These are phyloP conservation scores for Sophora flavescens DNA, from an alignment of 306 rosid species.

Conservation along the genomic window DNA sequence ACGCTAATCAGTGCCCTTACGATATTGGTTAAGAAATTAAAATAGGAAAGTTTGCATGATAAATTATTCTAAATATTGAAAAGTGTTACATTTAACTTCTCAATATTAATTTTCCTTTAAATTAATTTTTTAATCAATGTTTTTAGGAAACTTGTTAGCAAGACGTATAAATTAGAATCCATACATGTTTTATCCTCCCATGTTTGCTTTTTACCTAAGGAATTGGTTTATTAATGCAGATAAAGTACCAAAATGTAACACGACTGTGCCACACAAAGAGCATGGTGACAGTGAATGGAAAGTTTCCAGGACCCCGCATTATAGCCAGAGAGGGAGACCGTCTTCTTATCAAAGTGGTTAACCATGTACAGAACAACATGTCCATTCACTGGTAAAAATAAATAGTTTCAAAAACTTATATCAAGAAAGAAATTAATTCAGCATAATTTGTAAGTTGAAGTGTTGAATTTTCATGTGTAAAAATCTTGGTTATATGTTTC, in stretches of 20 bases:
- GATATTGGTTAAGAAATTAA: too few species aligned
- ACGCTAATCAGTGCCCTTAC: too few species aligned
- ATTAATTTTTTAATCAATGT: too few species aligned
- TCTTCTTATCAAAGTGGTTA: slow-evolving; percentile 56
- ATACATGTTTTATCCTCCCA: neutral
- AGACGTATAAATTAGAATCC: neutral
- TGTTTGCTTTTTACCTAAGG: neutral
- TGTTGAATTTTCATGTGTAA: neutral
- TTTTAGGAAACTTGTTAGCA: too few species aligned
- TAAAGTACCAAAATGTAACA: slow-evolving; percentile 52
- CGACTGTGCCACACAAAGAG: slow-evolving; percentile 60
- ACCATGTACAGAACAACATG: slow-evolving; percentile 54
- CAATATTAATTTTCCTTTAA: too few species aligned
- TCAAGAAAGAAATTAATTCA: neutral
- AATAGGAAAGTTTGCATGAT: too few species aligned
- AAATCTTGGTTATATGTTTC: neutral
- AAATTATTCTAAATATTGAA: too few species aligned
- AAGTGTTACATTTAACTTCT: too few species aligned
- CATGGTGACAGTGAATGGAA: slow-evolving; percentile 59
- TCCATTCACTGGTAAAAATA: slow-evolving; percentile 60
- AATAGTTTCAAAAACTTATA: neutral
- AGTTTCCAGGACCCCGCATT: slow-evolving; percentile 61
- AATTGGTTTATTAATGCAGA: slow-evolving; percentile 19
- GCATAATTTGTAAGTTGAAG: neutral
- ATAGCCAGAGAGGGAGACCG: slow-evolving; percentile 63